Base-by-base conservation (phyloP, 2,329 filamentous ascomycete genomes). In the Ceratocystis albifundus region DNA sequence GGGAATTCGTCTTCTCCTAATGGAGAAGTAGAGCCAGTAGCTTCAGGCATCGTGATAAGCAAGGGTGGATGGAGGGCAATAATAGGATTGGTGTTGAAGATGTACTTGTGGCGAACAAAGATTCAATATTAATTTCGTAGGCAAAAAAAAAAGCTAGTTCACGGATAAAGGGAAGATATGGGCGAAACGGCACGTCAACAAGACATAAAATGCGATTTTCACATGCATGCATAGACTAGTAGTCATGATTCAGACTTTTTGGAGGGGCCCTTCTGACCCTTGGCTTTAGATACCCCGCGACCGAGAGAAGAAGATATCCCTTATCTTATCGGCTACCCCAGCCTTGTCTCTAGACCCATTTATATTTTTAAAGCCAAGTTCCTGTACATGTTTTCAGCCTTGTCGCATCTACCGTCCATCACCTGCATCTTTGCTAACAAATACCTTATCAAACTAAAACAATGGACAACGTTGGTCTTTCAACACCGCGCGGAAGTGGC, bases 401-500 rank as follows among this genome's bases (percentile, higher is more conserved):
- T 68, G 50, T 64, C 57, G 15, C 50, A 64, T 48, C 50, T 45
- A 17, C 62, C 36, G 12, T 32, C 7, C 15, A 32, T 12, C 64
- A 59, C 17, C 28, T 30, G 25, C 66, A 61, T n/a, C 32, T 41
- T 41, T 41, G 12, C 15, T 36, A 53, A 44, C 28, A 28, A 25
- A 41, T 28, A 62, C 32, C 32, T 6, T 15, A n/a, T n/a, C 22
- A 3, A 6, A 17, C 44, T 10, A 6, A 8, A 10, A 63, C 32
- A 20, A 66, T 66, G 67, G 67, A 94, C 70, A 99, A 99, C 79
- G 94, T 99, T 73, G 95, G 94, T 67, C 90, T 99, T 72, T 86
- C 88, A 67, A 99, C 94, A 3, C 94, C 94, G 2, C 88, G 94
- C 73, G 94, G 94, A 71, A 96, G 89, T 74, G 94, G 94, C 61